Percentiles rank a stretch among this genome's conserved stretches.
Evolutionary conservation across 345 rosid genomes (phyloP).

Genomic region (Citrus sp.): DNA sequence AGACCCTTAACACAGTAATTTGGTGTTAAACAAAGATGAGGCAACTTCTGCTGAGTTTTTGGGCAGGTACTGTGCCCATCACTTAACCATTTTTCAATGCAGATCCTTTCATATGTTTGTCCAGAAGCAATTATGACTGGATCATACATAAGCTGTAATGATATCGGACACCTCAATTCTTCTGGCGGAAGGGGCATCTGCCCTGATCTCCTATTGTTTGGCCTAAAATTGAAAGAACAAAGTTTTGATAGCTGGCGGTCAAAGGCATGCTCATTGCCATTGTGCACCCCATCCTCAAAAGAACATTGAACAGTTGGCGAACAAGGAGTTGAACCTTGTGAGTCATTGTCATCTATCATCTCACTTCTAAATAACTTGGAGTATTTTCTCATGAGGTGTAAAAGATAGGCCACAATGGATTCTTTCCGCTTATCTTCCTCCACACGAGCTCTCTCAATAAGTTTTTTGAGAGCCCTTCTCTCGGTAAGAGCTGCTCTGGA

Average conservation of each 20-base stretch:
- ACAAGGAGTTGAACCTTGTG: constrained; percentile 84
- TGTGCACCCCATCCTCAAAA: constrained; percentile 42
- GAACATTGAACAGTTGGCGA: constrained; percentile 70
- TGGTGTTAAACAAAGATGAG: constrained; percentile 85
- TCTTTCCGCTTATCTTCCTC: constrained; percentile 99
- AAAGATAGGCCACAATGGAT: constrained; percentile 89
- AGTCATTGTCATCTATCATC: constrained; percentile 78
- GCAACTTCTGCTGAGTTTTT: constrained; percentile 86
- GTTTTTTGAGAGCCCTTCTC: constrained; percentile 91
- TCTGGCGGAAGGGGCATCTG: constrained; percentile 83
- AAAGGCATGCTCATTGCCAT: constrained; percentile 47
- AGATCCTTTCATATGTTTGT: constrained; percentile 90
- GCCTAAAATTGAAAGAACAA: constrained; percentile 67
- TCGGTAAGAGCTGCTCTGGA: constrained; percentile 88
- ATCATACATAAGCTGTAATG: constrained; percentile 94
- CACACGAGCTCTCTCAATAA: constrained; percentile 79
- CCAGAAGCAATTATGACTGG: constrained; percentile 98
- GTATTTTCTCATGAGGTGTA: constrained; percentile 92
- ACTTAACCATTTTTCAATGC: constrained; percentile 95
- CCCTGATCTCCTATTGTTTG: constrained; percentile 55
- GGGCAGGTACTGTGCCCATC: constrained; percentile 95
- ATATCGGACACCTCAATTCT: constrained; percentile 95
- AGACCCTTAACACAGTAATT: constrained; percentile 99
- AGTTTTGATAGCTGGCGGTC: constrained; percentile 85
- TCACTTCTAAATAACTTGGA: constrained; percentile 90